A percentile compares a stretch with the other conserved stretches of the same genome.
Evolutionary conservation across 2,329 filamentous ascomycete genomes (phyloP).

Genomic region (Calonectria naviculata): DNA sequence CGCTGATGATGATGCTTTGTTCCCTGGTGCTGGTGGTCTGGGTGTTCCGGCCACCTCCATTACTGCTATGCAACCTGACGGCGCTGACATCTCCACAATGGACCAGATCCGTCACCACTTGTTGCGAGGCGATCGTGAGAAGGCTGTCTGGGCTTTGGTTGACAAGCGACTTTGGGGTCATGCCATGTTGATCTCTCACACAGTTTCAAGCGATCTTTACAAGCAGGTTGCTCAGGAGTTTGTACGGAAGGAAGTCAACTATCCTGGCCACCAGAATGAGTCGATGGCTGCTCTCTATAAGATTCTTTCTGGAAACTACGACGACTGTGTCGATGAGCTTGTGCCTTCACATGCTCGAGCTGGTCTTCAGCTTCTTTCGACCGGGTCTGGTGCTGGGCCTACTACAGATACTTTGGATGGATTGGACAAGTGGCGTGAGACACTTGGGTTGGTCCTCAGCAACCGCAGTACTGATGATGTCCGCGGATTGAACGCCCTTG

Average conservation of each 20-base stretch:
- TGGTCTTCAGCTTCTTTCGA: slow-evolving; percentile 90
- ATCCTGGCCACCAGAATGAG: slow-evolving; percentile 81
- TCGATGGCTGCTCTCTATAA: slow-evolving; percentile 93
- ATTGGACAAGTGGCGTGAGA: slow-evolving; percentile 94
- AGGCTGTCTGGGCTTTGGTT: slow-evolving; percentile 92
- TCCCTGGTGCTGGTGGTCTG: slow-evolving; percentile 37
- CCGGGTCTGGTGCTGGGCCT: slow-evolving; percentile 68
- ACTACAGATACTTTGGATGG: slow-evolving; percentile 83
- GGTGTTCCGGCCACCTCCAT: slow-evolving; percentile 38
- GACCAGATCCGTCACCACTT: slow-evolving; percentile 80
- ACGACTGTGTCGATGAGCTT: slow-evolving; percentile 95
- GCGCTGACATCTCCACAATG: slow-evolving; percentile 75
- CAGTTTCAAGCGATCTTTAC: slow-evolving; percentile 84
- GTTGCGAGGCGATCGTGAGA: slow-evolving; percentile 84
- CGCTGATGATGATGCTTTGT: slow-evolving; percentile 39
- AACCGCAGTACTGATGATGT: slow-evolving; percentile 87
- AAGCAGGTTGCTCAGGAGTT: slow-evolving; percentile 96
- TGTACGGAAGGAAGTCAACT: slow-evolving; percentile 92
- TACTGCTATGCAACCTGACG: slow-evolving; percentile 66
- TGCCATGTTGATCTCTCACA: slow-evolving; percentile 87
- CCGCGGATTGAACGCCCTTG: slow-evolving; percentile 81
- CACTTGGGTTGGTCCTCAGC: slow-evolving; percentile 84
- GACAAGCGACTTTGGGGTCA: slow-evolving; percentile 97
- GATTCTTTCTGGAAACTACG: slow-evolving; percentile 91
- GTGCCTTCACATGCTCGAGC: slow-evolving; percentile 93